Evolutionary conservation across 345 rosid species (phyloP), one percentile per base, ranked within the genome.

Genomic region (Noccaea caerulescens): DNA sequence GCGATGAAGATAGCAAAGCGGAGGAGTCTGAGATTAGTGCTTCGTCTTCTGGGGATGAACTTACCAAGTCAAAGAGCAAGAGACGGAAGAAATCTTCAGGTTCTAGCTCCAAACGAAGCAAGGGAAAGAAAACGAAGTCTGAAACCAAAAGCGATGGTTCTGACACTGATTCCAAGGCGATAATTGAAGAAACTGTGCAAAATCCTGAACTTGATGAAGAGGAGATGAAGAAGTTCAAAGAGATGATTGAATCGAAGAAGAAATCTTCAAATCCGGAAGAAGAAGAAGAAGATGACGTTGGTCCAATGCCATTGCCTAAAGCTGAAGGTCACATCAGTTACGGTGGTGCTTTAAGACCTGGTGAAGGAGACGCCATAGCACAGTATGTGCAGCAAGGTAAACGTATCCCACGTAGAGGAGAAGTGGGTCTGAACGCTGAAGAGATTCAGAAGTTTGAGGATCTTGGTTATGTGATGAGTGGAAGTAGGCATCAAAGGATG

Each of bases 391-490:
- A 92, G 68, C 98, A 95, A 82, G 97, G 99, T 55, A 94, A 94
- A 80, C 96, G 97, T 85, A 94, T 94, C 38, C 99, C 97, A 6
- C 89, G 97, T 61, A 88, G 99, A 90, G 99, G 99, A 69, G 99
- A 95, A 84, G 99, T 95, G 81, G 99, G 98, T 85, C 88, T 95
- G 45, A 88, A 92, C 16, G 98, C 98, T 1, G 99, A 95, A 13
- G 98, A 92, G 82, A 95, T 95, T 83, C 86, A 81, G 61, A 95
- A 86, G 79, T 92, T 88, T 68, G 99, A 94, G 86, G 11, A 37
- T 76, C 96, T 91, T 82, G 99, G 97, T 66, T 89, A 88, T 81
- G 99, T 94, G 72, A 94, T 91, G 99, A 94, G 99, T 84, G 99
- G 97, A 62, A 88, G 96, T 66, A 89, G 99, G 75, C 97, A 94